Evolutionary conservation across 2,329 filamentous ascomycete genomes (phyloP).

Genomic region (Penicillium sp.): DNA sequence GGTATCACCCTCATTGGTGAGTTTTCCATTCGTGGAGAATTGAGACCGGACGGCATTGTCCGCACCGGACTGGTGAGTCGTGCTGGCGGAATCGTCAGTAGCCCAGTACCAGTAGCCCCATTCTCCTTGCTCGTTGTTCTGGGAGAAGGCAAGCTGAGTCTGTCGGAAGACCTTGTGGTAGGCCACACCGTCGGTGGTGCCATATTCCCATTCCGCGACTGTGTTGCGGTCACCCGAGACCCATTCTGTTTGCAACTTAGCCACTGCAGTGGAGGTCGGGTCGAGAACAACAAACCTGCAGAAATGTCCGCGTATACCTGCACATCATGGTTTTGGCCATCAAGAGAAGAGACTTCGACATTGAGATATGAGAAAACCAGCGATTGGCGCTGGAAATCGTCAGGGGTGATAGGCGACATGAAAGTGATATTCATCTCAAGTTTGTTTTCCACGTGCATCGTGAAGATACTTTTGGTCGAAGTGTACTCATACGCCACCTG

Average conservation of each 20-base stretch:
- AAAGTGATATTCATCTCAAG: slow-evolving; percentile 70
- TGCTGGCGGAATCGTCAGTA: slow-evolving; percentile 42
- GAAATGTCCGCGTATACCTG: slow-evolving; percentile 74
- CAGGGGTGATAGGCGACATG: slow-evolving; percentile 68
- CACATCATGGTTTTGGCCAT: slow-evolving; percentile 64
- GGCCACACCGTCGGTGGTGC: slow-evolving; percentile 52
- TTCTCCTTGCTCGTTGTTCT: slow-evolving; percentile 51
- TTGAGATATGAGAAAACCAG: slow-evolving; percentile 71
- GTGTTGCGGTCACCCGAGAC: slow-evolving; percentile 62
- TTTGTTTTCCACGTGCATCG: slow-evolving; percentile 62
- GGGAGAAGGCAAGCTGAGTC: slow-evolving; percentile 50
- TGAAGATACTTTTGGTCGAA: slow-evolving; percentile 71
- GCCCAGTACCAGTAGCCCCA: slow-evolving; percentile 60
- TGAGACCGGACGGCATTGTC: slow-evolving; percentile 50
- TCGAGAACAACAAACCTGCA: slow-evolving; percentile 53
- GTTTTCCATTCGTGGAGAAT: slow-evolving; percentile 48
- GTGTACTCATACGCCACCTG: slow-evolving; percentile 71
- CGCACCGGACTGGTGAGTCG: slow-evolving; percentile 52
- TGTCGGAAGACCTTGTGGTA: slow-evolving; percentile 62
- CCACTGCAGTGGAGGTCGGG: not conserved
- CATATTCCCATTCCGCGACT: slow-evolving; percentile 65
- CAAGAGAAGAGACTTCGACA: slow-evolving; percentile 62
- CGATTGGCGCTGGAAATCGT: slow-evolving; percentile 68
- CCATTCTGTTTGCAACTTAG: slow-evolving; percentile 61
- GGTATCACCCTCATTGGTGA: slow-evolving; percentile 51